A percentile compares a stretch with the other conserved stretches of the same genome.
Conservation (phyloP, 2,329 filamentous ascomycete genomes). For the Hirsutella rhossiliensis region DNA sequence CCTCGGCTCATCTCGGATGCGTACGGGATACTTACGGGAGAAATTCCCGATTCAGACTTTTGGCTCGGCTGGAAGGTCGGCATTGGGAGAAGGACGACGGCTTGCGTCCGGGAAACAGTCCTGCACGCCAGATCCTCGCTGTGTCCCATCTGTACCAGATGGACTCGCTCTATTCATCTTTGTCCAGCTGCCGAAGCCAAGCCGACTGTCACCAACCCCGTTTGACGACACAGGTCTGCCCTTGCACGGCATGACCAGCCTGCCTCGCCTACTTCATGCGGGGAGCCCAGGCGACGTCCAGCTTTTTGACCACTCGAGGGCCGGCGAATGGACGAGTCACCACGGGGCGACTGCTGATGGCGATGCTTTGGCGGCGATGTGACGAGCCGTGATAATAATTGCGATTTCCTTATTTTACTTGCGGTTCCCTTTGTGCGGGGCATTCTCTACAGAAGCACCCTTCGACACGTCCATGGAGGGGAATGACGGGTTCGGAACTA, state of each 20-base stretch:
- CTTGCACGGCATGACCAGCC: too few relatives aligned
- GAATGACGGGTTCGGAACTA: background rate
- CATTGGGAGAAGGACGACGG: too few relatives aligned
- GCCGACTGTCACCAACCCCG: too few relatives aligned
- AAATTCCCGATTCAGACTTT: background rate
- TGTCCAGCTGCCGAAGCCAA: too few relatives aligned
- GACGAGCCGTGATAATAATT: background rate
- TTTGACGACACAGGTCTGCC: too few relatives aligned
- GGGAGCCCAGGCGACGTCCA: background rate
- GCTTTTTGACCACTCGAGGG: background rate
- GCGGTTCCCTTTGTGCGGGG: background rate
- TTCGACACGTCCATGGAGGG: slow-evolving; percentile 3
- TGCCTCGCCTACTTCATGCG: too few relatives aligned
- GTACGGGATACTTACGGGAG: slow-evolving; percentile 1
- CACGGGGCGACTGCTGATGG: background rate
- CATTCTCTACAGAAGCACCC: background rate
- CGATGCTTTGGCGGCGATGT: background rate
- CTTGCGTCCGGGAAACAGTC: too few relatives aligned
- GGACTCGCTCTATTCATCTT: too few relatives aligned
- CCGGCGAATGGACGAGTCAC: background rate
- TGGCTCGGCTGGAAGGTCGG: background rate
- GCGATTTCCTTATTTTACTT: background rate
- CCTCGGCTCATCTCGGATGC: slow-evolving; percentile 10
- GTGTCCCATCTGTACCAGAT: too few relatives aligned
- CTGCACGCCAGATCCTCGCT: too few relatives aligned